These are phyloP conservation scores for Metschnikowia vanudenii DNA, from an alignment of 805 yeast genomes.

Conservation along the genomic window DNA sequence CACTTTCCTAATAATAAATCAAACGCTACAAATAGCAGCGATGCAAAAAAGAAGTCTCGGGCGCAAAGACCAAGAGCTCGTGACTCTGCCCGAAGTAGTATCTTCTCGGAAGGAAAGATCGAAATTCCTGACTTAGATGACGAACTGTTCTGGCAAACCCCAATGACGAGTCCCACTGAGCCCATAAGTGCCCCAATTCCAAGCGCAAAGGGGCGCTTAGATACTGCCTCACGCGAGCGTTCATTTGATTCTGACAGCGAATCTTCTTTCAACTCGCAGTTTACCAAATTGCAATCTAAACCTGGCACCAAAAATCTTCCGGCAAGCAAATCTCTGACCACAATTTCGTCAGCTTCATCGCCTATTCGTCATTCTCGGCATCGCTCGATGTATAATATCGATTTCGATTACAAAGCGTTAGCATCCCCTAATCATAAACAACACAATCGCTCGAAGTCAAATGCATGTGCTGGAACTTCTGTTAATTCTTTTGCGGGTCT, in stretches of 20 bases:
- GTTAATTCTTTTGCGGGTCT: not conserved
- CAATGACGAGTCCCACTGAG: conserved; percentile 18
- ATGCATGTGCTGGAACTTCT: conserved; percentile 1
- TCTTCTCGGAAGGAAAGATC: conserved; percentile 33
- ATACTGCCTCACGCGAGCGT: conserved; percentile 21
- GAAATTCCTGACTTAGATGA: conserved; percentile 42
- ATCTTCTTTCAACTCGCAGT: conserved; percentile 23
- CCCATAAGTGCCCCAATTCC: conserved; percentile 38
- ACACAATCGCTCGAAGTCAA: conserved; percentile 13
- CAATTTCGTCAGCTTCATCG: conserved; percentile 14
- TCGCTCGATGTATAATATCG: conserved; percentile 38
- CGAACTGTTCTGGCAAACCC: conserved; percentile 2
- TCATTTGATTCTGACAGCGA: conserved; percentile 36
- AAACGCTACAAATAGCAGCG: conserved; percentile 34
- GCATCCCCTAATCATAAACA: not conserved
- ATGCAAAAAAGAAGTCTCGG: conserved; percentile 7
- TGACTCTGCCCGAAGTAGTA: conserved; percentile 12
- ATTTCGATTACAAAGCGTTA: conserved; percentile 11
- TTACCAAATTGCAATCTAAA: conserved; percentile 14
- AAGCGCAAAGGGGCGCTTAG: conserved; percentile 32
- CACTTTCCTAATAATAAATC: conserved; percentile 36
- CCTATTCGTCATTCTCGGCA: conserved; percentile 38
- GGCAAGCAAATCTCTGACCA: conserved; percentile 7
- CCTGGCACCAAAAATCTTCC: not conserved
- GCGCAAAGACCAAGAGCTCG: conserved; percentile 9